These are phyloP conservation scores for Psilocybe azurescens DNA, from an alignment of 768 basidiomycete genomes.

Conservation along the genomic window DNA sequence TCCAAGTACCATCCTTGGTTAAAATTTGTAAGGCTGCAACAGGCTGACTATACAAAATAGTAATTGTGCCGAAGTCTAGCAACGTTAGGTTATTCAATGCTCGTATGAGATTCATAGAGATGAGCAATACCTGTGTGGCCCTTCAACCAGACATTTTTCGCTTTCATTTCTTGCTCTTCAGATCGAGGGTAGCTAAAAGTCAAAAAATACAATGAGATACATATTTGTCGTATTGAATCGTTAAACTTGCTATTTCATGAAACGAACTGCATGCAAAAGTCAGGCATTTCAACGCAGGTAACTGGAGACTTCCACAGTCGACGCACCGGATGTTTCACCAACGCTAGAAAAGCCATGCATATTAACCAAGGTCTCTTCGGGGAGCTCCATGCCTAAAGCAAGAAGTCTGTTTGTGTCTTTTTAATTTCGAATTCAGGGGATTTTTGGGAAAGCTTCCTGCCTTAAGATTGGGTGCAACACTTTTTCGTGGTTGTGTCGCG, in stretches of 20 bases:
- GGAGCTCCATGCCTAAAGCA: constrained; percentile 57
- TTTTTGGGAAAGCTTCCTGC: constrained; percentile 22
- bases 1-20: constrained; percentile 55
- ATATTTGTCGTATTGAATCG: background rate
- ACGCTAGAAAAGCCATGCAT: constrained; percentile 47
- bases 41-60: constrained; percentile 66
- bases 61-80: constrained; percentile 59
- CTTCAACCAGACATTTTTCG: constrained; percentile 63
- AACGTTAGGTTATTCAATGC: background rate
- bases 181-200: constrained; percentile 51
- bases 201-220: background rate
- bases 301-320: background rate
- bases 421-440: background rate
- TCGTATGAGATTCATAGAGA: no score
- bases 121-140: constrained; percentile 55
- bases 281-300: background rate
- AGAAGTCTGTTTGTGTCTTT: constrained; percentile 40
- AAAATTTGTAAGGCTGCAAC: constrained; percentile 63
- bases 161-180: constrained; percentile 52
- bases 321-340: constrained; percentile 48
- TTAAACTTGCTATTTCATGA: constrained; percentile 67
- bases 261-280: constrained; percentile 48
- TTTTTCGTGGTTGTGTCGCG: constrained; percentile 54
- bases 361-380: constrained; percentile 56
- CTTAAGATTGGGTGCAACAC: constrained; percentile 54